Conservation (phyloP, 768 basidiomycete species). For the Auricularia auricula-judae region DNA sequence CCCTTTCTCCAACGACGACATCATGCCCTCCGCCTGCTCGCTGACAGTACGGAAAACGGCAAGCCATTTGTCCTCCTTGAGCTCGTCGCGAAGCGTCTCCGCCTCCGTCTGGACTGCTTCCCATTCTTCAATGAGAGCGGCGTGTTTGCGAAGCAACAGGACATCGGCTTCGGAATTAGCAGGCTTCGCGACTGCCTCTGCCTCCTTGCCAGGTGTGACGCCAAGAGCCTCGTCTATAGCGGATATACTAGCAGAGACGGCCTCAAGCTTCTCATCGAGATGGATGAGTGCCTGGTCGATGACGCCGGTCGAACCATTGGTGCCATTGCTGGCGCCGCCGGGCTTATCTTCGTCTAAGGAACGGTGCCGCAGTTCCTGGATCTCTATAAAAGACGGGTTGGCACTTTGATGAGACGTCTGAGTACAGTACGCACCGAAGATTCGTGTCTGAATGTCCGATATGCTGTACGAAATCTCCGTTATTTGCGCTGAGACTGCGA, state of each 20-base stretch:
- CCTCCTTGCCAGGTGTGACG: slow-evolving; percentile 40
- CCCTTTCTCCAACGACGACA: slow-evolving; percentile 90
- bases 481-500: slow-evolving; percentile 75
- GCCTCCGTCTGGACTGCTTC: slow-evolving; percentile 69
- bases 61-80: slow-evolving; percentile 96
- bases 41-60: slow-evolving; percentile 89
- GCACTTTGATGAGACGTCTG: not conserved
- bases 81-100: slow-evolving; percentile 74
- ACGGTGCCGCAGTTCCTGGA: slow-evolving; percentile 86
- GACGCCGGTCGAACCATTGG: slow-evolving; percentile 41
- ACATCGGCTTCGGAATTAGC: slow-evolving; percentile 25
- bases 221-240: slow-evolving; percentile 53
- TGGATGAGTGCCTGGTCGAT: slow-evolving; percentile 76
- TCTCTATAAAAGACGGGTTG: slow-evolving; percentile 39
- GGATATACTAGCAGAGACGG: slow-evolving; percentile 62
- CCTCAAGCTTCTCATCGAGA: slow-evolving; percentile 69
- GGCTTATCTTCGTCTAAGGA: slow-evolving; percentile 36
- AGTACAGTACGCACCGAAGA: slow-evolving; percentile 49
- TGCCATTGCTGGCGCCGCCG: slow-evolving; percentile 28
- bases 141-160: slow-evolving; percentile 61
- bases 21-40: slow-evolving; percentile 96
- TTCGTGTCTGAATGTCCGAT: slow-evolving; percentile 83
- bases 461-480: slow-evolving; percentile 80
- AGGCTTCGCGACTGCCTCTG: slow-evolving; percentile 29
- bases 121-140: slow-evolving; percentile 68